Evolutionary conservation across 305 asterid genomes (phyloP), one percentile per base, ranked within the genome.

Genomic region (Salvia sclarea): DNA sequence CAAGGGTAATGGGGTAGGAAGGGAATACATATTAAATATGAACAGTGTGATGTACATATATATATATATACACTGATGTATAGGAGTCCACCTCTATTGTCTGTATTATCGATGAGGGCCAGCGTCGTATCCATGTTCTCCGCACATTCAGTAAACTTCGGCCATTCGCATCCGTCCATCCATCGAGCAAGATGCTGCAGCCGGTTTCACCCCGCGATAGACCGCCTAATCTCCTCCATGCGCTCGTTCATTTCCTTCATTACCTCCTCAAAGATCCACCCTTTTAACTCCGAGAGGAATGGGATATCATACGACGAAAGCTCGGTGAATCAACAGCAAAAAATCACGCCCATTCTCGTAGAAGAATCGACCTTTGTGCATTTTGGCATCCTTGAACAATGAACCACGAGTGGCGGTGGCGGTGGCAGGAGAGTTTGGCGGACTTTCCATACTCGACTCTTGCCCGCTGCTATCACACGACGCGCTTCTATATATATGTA

Each of bases 181-280:
- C 92, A 59, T 92, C 96, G 17, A 88, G 69, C 61, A 92, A 61
- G 65, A 92, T 43, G 72, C 88, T 92, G 81, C 96, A 87, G 0
- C 96, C 96, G 0, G 94, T 79, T 4, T 74, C 66, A 22, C 57
- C 69, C 98, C 98, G 89, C 0, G 93, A 79, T 6, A n/a, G n/a
- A n/a, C n/a, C 5, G 75, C 45, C 59, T 75, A 0, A 83, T 68
- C 13, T 61, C 78, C 1, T 65, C 49, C 37, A 82, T 79, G 30
- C 76, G 70, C 0, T 71, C 72, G 16, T 44, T 81, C 78, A 76
- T 79, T 76, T 87, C 91, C 43, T 75, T 63, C 77, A 79, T 13
- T 0, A 56, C 72, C 20, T 84, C 91, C 44, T 70, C 44, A 20
- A 85, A 79, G 38, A 87, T 81, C 89, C 87, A 82, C 8, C 95